Evolutionary conservation across 148 eudicot species (phyloP), one percentile per base, ranked within the genome.

Genomic region (Spergularia bocconei): DNA sequence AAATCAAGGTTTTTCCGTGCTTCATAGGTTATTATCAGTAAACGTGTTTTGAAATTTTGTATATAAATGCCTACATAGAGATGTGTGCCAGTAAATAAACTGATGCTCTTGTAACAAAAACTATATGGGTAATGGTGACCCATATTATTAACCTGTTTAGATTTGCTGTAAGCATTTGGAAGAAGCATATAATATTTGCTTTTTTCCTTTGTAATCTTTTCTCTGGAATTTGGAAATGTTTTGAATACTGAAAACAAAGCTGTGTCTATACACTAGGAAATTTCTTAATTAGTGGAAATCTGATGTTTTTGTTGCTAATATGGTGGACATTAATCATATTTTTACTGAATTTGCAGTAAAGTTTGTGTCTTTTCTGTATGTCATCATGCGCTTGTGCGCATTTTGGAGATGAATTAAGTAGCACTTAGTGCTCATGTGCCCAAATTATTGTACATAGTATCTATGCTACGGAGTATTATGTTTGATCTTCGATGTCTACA

Each of bases 71-170:
- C 63, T 59, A 77, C 19, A 72, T 71, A 80, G 29, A 29, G 29
- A 29, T 44, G 56, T 47, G 48, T 73, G 14, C 29, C 70, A 56
- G 83, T 81, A 67, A 80, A 76, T 72, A 81, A 81, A 67, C 2
- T 66, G 48, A 44, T 44, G 56, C 53, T 75, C 44, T 68, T 75
- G 75, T 69, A 64, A 63, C 15, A 50, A 62, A 62, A 41, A 70
- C 23, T 11, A 76, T 58, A 71, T 76, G 77, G 83, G 73, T 71
- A 76, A 66, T 70, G 82, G 79, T 75, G 79, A 80, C 68, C 76
- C 77, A 80, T 71, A 53, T 53, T 44, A 25, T 48, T 15, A 57
- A 62, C 50, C 59, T 56, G 19, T 59, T 25, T 10, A 44, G 47
- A 13, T 53, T 25, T 51, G 11, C 21, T 13, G 4, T 25, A 25